Conservation (phyloP, 73 alveolate species). For the Paraurostyla sp. region DNA sequence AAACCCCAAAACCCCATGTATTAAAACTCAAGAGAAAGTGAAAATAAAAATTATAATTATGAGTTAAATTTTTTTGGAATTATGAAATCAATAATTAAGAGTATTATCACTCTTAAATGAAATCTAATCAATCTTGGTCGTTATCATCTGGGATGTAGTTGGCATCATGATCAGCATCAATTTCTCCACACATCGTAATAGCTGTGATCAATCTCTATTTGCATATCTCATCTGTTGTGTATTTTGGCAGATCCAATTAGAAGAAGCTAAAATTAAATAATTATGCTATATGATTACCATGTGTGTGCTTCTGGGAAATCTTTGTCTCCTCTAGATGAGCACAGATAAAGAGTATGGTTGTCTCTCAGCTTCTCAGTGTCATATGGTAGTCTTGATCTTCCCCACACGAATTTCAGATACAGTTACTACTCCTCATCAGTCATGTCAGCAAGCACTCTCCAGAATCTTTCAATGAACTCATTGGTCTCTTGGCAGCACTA, state of each 20-base stretch:
- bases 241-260: constrained; percentile 82
- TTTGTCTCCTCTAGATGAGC: background rate
- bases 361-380: background rate
- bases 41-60: background rate
- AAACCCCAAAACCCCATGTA: constrained; percentile 53
- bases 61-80: background rate
- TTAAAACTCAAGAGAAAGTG: background rate
- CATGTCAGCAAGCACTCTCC: constrained; percentile 77
- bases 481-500: constrained; percentile 38
- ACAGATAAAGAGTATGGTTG: background rate
- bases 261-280: constrained; percentile 72
- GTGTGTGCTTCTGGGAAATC: constrained; percentile 84
- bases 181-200: constrained; percentile 86
- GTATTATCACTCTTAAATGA: background rate
- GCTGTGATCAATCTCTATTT: constrained; percentile 81
- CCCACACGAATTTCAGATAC: constrained; percentile 82
- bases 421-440: constrained; percentile 71
- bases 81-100: background rate
- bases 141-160: constrained; percentile 21
- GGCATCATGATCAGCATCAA: constrained; percentile 78
- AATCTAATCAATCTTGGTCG: background rate
- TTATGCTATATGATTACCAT: constrained; percentile 71
- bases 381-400: constrained; percentile 79
- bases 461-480: constrained; percentile 58
- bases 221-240: constrained; percentile 72